These are phyloP conservation scores for Plasmodium vivax DNA, from an alignment of 169 alveolate genomes.

Conservation along the genomic window DNA sequence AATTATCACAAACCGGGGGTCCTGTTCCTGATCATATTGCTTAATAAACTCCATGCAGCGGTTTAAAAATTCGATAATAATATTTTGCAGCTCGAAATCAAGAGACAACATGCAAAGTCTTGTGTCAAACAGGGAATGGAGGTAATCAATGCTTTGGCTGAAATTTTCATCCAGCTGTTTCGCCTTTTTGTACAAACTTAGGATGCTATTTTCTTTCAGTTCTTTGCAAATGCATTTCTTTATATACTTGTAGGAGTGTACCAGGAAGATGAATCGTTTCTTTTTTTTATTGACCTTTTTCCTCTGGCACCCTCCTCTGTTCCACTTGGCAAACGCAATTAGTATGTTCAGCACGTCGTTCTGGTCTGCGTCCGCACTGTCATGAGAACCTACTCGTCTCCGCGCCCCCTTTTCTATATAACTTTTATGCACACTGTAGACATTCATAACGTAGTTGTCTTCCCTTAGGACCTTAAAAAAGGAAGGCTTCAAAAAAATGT, in stretches of 20 bases:
- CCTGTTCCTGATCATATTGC: not conserved
- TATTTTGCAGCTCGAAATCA: constrained; percentile 49
- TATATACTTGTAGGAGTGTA: constrained; percentile 29
- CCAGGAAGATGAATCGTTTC: constrained; percentile 10
- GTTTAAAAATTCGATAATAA: constrained; percentile 34
- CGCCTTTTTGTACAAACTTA: constrained; percentile 40
- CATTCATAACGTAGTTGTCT: constrained; percentile 12
- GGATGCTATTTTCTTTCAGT: constrained; percentile 29
- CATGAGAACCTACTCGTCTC: not conserved
- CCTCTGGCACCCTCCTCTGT: not conserved
- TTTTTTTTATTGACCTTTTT: not conserved
- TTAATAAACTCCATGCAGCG: constrained; percentile 1
- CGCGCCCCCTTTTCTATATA: not conserved
- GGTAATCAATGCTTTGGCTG: constrained; percentile 30
- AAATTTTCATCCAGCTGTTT: constrained; percentile 47
- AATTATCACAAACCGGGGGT: constrained; percentile 3
- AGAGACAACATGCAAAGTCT: constrained; percentile 30
- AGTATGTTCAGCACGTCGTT: constrained; percentile 13
- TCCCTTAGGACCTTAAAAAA: constrained; percentile 51
- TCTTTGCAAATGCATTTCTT: constrained; percentile 57
- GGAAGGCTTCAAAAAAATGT: constrained; percentile 46
- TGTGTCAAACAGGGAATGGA: constrained; percentile 60
- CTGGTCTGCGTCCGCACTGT: not conserved
- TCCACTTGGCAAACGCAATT: not conserved
- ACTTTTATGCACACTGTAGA: not conserved